These are phyloP conservation scores for Golubevia sp. DNA, from an alignment of 1,284 basidiomycete species.

Conservation along the genomic window DNA sequence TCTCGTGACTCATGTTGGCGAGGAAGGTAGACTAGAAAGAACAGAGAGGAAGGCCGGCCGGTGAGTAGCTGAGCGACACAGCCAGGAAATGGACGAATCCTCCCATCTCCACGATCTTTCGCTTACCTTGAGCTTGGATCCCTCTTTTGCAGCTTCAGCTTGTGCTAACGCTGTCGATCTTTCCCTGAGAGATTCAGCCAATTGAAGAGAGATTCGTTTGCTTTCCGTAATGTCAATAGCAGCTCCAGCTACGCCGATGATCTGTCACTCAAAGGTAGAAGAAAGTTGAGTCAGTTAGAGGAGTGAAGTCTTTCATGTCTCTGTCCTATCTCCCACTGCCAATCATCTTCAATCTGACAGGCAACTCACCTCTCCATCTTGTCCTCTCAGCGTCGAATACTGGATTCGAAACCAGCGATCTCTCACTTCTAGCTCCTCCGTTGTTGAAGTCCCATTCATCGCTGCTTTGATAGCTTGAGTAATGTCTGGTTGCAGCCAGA, in stretches of 20 bases:
- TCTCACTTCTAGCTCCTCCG: slow-evolving; percentile 52
- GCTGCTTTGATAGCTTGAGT: slow-evolving; percentile 34
- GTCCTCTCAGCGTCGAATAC: slow-evolving; percentile 38
- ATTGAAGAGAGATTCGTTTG: slow-evolving; percentile 39
- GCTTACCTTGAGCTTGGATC: slow-evolving; percentile 48
- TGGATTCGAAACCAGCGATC: slow-evolving; percentile 52
- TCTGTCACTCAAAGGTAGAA: slow-evolving; percentile 26
- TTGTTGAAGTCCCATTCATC: slow-evolving; percentile 38
- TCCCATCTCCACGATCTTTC: no score
- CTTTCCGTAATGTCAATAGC: slow-evolving; percentile 53
- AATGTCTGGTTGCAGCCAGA: slow-evolving; percentile 43
- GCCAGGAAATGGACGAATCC: no score
- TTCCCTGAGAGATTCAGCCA: slow-evolving; percentile 47
- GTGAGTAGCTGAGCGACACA: no score
- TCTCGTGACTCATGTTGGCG: slow-evolving; percentile 57
- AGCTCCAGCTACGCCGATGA: slow-evolving; percentile 51
- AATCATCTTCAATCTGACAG: background rate
- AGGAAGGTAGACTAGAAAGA: slow-evolving; percentile 55
- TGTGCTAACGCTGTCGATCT: slow-evolving; percentile 43
- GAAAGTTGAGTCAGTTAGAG: no score
- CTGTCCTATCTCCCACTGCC: no score
- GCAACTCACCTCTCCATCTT: background rate
- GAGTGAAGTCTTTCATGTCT: no score
- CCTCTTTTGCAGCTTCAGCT: slow-evolving; percentile 49
- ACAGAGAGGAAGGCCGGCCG: no score